Conservation (phyloP, 1,284 basidiomycete species). For the Ceratobasidium sp. region DNA sequence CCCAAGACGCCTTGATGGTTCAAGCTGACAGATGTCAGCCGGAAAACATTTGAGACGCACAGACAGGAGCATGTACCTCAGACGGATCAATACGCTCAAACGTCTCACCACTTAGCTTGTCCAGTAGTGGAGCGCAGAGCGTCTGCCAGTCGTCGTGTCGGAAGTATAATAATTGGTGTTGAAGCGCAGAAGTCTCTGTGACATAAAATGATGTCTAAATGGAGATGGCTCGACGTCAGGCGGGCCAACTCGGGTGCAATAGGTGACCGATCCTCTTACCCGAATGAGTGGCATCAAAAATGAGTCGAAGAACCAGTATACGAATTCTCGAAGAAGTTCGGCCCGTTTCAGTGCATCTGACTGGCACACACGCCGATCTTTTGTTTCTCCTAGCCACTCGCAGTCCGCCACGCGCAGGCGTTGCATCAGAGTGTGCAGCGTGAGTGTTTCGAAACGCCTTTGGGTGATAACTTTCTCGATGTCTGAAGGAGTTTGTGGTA, state of each 20-base stretch:
- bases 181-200: constrained; percentile 88
- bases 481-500: constrained; percentile 56
- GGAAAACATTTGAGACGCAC: neutral
- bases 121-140: constrained; percentile 81
- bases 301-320: constrained; percentile 92
- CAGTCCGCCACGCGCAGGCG: constrained; percentile 77
- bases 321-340: constrained; percentile 81
- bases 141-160: constrained; percentile 92
- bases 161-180: constrained; percentile 90
- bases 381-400: constrained; percentile 67
- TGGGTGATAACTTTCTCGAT: constrained; percentile 73
- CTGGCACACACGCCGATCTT: constrained; percentile 56
- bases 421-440: constrained; percentile 82
- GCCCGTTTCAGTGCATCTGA: constrained; percentile 75
- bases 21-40: neutral
- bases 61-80: constrained; percentile 55
- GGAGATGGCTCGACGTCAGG: no score
- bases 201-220: constrained; percentile 88
- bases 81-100: constrained; percentile 64
- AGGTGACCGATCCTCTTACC: constrained; percentile 56
- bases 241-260: no score
- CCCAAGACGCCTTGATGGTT: constrained; percentile 18
- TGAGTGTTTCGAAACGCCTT: constrained; percentile 81
- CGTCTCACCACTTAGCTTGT: constrained; percentile 69
- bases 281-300: constrained; percentile 82